These are phyloP conservation scores for Pythium sukuiense DNA, from an alignment of 352 stramenopile species.

Conservation along the genomic window DNA sequence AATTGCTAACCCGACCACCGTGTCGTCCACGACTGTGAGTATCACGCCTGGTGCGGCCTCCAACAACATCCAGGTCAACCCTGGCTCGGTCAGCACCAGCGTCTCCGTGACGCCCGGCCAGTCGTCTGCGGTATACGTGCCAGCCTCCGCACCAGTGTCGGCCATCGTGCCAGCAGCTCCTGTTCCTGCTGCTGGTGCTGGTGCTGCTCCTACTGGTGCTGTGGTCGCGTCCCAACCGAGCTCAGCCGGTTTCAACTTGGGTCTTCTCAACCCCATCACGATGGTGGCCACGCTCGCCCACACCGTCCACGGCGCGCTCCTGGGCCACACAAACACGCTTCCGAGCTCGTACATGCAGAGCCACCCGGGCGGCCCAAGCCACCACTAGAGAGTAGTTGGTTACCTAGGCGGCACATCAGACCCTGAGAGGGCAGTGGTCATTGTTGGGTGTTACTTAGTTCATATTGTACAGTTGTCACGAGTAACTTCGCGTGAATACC, in stretches of 20 bases:
- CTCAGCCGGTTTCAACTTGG: background rate
- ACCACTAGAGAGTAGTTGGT: background rate
- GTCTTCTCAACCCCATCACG: constrained; percentile 7
- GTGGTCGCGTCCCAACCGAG: too few species aligned
- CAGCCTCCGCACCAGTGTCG: background rate
- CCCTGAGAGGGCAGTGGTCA: background rate
- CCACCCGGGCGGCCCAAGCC: constrained; percentile 4
- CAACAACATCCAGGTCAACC: constrained; percentile 5
- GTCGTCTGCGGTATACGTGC: background rate
- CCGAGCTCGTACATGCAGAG: constrained; percentile 24
- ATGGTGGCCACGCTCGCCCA: constrained; percentile 17
- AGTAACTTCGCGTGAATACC: too few species aligned
- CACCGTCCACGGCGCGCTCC: constrained; percentile 5
- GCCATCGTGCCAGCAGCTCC: background rate
- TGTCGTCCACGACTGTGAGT: constrained; percentile 3
- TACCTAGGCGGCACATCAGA: background rate
- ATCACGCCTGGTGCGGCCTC: constrained; percentile 7
- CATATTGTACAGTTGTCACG: background rate
- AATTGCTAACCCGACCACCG: background rate
- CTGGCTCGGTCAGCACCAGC: background rate
- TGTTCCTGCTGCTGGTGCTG: background rate
- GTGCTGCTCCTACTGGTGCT: background rate
- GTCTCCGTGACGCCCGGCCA: background rate
- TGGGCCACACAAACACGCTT: constrained; percentile 21
- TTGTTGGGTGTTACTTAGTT: background rate